These are phyloP conservation scores for Penicillium sp. DNA, from an alignment of 2,329 filamentous ascomycete species.

Conservation along the genomic window DNA sequence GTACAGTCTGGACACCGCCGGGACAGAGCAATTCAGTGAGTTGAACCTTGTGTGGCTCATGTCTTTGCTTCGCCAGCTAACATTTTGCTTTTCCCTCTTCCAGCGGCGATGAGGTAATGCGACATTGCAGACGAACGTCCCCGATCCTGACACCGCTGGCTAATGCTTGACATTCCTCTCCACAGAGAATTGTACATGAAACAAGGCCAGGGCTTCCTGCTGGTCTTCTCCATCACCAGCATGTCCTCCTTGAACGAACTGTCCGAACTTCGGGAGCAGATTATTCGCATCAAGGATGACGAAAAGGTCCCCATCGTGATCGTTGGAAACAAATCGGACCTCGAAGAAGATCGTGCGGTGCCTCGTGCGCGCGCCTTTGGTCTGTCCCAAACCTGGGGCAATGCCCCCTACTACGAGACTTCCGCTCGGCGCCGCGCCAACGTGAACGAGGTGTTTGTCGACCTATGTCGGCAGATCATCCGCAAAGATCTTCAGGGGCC, in stretches of 20 bases:
- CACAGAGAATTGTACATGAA: conserved; percentile 82
- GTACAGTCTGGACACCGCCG: conserved; percentile 73
- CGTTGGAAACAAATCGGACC: conserved; percentile 84
- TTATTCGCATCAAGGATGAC: conserved; percentile 85
- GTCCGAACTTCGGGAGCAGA: conserved; percentile 75
- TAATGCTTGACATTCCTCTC: conserved; percentile 17
- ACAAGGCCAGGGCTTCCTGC: conserved; percentile 81
- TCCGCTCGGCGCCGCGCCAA: conserved; percentile 77
- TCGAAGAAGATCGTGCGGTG: conserved; percentile 78
- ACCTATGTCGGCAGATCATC: conserved; percentile 78
- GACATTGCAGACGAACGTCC: neutral
- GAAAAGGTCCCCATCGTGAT: conserved; percentile 81
- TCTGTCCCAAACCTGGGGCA: conserved; percentile 79
- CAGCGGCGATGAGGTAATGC: conserved; percentile 54
- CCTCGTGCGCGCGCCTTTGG: conserved; percentile 73
- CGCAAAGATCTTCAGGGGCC: conserved; percentile 53
- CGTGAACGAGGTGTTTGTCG: conserved; percentile 83
- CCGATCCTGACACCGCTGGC: neutral
- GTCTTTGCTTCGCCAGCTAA: conserved; percentile 12
- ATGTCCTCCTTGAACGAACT: conserved; percentile 77
- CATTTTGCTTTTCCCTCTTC: neutral
- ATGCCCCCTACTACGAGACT: conserved; percentile 84
- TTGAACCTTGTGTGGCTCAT: conserved; percentile 13
- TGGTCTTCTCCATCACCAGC: conserved; percentile 89
- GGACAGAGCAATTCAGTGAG: conserved; percentile 88